Base-by-base conservation (phyloP, 257 asterid genomes). In the Fraxinus anomala region DNA sequence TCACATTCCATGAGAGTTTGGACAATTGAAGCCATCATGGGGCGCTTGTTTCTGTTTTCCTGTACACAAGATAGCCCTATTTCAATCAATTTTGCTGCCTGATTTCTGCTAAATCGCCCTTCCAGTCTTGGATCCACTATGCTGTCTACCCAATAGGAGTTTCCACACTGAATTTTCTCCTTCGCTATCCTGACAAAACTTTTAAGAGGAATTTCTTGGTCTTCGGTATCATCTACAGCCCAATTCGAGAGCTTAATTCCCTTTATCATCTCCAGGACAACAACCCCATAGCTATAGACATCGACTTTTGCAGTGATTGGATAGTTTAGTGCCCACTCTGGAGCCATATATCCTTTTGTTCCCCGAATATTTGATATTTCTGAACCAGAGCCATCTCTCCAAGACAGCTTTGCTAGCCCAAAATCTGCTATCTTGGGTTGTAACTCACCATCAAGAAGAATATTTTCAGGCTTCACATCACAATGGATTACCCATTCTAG, bases 231-330 rank as follows among this genome's bases (percentile, higher is more conserved):
- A 3, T 63, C 31, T 23, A 34, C 36, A 14, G 28, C 12, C 68
- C 76, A 13, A 17, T 34, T 77, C 21, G 80, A 56, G 21, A 56
- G 76, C 59, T 31, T 39, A 54, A 21, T 37, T 13, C 80, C 42
- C 28, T 16, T 77, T 37, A 77, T 28, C 70, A 77, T 31, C 36
- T 77, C 80, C 23, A 69, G 19, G 5, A 77, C 24, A 4, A 69
- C 61, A 10, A 77, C 47, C n/a, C 80, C 80, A 69, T 77, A 77
- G 10, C 80, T 39, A 51, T 47, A 77, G 11, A 77, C 80, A 14
- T 77, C 80, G 3, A 77, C 76, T 49, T 77, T 77, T 12, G 76
- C 72, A 7, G 80, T 77, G 37, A 77, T 77, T 7, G 80, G 80
- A 21, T 39, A 39, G 70, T 49, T 70, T 9, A 69, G 33, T 44